phyloP scores from a whole-genome alignment of 192 early-diverging fungal genomes.

The Paraglomus brasilianum region DNA sequence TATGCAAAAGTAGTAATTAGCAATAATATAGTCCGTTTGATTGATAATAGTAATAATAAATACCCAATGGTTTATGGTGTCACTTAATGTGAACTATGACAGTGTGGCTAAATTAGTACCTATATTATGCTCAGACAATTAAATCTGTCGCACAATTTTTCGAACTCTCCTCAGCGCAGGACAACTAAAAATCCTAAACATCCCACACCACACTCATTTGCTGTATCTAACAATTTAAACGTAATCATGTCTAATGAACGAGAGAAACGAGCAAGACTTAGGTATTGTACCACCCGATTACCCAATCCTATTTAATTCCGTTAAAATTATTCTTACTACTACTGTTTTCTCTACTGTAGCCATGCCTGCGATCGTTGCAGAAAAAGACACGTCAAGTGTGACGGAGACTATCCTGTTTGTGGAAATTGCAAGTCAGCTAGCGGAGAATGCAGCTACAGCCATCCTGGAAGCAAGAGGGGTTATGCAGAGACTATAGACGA shows the following conservation, averaged over 20 bases:
- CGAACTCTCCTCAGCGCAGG: no score
- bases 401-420: conserved; percentile 59
- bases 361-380: conserved; percentile 61
- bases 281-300: not conserved
- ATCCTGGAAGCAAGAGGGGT: conserved; percentile 68
- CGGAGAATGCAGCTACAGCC: conserved; percentile 60
- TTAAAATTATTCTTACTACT: not conserved
- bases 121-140: no score
- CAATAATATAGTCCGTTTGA: no score
- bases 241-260: conserved; percentile 8
- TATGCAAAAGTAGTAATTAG: no score
- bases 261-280: conserved; percentile 21
- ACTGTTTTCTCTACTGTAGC: not conserved
- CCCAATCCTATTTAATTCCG: not conserved
- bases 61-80: no score
- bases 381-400: conserved; percentile 69
- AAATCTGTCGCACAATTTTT: no score
- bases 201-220: not conserved
- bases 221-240: not conserved
- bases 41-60: no score
- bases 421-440: conserved; percentile 61
- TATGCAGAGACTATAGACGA: conserved; percentile 73
- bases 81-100: no score
- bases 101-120: no score
- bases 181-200: no score